Conservation (phyloP, 2,329 filamentous ascomycete genomes). For the Phyllosticta capitalensis region DNA sequence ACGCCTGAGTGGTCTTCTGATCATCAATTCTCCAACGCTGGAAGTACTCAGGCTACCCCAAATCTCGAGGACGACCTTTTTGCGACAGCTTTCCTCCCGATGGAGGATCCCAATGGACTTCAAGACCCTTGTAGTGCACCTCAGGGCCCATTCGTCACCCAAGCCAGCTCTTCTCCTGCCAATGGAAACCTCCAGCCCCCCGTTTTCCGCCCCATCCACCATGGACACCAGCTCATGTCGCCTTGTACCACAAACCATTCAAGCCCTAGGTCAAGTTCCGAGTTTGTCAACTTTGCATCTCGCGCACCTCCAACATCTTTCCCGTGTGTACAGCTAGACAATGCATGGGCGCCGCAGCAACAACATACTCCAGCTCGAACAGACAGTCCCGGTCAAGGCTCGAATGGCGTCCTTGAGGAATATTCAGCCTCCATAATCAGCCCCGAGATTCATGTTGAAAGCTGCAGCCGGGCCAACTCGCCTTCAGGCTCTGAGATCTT, state of each 20-base stretch:
- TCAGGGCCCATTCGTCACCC: not conserved
- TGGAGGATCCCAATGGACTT: not conserved
- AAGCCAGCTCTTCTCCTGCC: constrained; percentile 1
- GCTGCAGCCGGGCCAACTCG: constrained; percentile 27
- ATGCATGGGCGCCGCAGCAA: constrained; percentile 13
- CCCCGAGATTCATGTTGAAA: constrained; percentile 30
- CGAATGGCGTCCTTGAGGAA: constrained; percentile 20
- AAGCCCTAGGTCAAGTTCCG: constrained; percentile 22
- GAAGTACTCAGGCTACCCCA: constrained; percentile 17
- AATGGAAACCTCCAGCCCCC: constrained; percentile 5
- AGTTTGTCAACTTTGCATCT: not conserved
- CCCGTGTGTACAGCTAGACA: not conserved
- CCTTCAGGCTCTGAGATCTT: constrained; percentile 24
- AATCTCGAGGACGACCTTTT: constrained; percentile 14
- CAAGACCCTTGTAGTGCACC: not conserved
- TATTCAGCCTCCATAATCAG: constrained; percentile 25
- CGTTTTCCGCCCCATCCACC: constrained; percentile 2
- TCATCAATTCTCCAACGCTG: not conserved
- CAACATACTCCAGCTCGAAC: constrained; percentile 30
- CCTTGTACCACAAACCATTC: constrained; percentile 27
- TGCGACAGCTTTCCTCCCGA: not conserved
- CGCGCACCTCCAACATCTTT: not conserved
- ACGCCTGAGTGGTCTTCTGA: constrained; percentile 28
- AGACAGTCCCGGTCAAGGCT: constrained; percentile 24
- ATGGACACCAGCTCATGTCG: constrained; percentile 25